phyloP scores from a whole-genome alignment of 1,284 basidiomycete genomes.

The Cystobasidium sp. region DNA sequence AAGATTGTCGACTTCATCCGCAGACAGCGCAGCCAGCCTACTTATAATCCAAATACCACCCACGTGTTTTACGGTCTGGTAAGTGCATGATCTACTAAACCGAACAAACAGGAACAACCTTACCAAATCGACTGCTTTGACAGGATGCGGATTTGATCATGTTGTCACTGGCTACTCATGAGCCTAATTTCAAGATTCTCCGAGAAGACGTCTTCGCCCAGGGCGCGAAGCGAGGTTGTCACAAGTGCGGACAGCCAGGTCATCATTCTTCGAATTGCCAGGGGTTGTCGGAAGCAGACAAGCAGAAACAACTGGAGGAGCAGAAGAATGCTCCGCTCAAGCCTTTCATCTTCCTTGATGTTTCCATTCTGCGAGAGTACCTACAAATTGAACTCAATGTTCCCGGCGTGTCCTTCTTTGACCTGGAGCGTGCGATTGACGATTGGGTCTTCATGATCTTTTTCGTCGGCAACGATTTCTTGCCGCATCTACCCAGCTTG shows the following conservation, averaged over 20 bases:
- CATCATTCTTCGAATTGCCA: conserved; percentile 95
- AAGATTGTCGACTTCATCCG: conserved; percentile 99
- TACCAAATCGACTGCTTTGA: neutral
- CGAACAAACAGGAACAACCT: neutral
- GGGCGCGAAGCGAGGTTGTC: conserved; percentile 69
- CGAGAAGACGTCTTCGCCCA: conserved; percentile 97
- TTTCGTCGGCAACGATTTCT: conserved; percentile 99
- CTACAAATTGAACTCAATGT: conserved; percentile 92
- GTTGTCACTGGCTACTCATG: conserved; percentile 96
- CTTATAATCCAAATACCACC: conserved; percentile 90
- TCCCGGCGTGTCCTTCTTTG: conserved; percentile 78
- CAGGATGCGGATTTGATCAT: conserved; percentile 99
- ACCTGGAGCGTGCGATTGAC: conserved; percentile 95
- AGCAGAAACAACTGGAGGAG: conserved; percentile 55
- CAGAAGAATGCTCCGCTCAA: conserved; percentile 77
- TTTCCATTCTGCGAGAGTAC: conserved; percentile 93
- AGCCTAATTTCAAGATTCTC: conserved; percentile 94
- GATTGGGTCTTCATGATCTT: conserved; percentile 99
- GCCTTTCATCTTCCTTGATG: conserved; percentile 99
- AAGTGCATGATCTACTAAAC: conserved; percentile 53
- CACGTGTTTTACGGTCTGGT: conserved; percentile 98
- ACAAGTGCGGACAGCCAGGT: conserved; percentile 89
- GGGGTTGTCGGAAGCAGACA: conserved; percentile 57
- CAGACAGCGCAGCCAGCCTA: conserved; percentile 80
- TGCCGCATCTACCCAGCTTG: conserved; percentile 95